phyloP scores from a whole-genome alignment of 768 basidiomycete genomes.

The Pulveroboletus frians region DNA sequence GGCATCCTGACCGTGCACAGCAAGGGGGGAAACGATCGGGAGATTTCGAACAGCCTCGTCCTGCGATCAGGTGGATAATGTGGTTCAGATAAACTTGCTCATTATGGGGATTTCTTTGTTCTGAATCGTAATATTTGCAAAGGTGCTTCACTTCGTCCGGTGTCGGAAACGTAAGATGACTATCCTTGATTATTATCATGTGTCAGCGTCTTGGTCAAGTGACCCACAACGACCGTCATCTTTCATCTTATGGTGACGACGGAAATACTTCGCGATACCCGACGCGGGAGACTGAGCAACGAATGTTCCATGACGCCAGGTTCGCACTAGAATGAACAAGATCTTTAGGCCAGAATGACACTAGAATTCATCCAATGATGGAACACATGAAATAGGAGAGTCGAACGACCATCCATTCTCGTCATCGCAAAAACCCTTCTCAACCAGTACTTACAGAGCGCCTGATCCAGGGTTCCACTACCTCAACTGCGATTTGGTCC shows the following conservation, averaged over 20 bases:
- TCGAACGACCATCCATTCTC: background rate
- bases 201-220: too few species aligned
- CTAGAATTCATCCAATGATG: background rate
- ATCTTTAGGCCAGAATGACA: too few species aligned
- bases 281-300: too few species aligned
- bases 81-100: background rate
- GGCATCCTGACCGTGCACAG: background rate
- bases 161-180: too few species aligned
- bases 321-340: too few species aligned
- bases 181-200: too few species aligned
- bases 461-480: constrained; percentile 39
- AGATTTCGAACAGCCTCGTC: background rate
- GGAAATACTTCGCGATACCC: too few species aligned
- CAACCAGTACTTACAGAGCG: constrained; percentile 7
- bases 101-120: background rate
- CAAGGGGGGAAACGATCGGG: background rate
- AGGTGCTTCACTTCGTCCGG: background rate
- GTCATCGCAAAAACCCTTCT: background rate
- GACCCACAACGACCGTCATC: too few species aligned
- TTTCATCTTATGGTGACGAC: too few species aligned
- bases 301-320: too few species aligned
- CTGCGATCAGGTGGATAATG: background rate
- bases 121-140: background rate
- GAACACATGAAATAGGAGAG: background rate
- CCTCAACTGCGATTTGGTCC: constrained; percentile 36